These are phyloP conservation scores for Acacia pycnantha DNA, from an alignment of 331 rosid species.

Conservation along the genomic window DNA sequence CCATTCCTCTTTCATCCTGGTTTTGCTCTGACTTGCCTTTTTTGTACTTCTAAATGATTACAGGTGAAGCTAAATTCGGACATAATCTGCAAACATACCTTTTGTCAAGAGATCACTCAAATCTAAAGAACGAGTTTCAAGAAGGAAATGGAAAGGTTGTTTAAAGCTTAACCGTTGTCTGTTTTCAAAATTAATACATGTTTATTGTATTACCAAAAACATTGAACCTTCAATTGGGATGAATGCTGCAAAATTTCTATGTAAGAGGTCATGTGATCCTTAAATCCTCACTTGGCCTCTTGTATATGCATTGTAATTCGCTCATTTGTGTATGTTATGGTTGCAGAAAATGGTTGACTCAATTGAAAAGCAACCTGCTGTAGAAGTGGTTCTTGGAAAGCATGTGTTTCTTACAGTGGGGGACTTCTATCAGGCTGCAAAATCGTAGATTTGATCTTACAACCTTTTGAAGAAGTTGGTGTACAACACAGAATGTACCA, in stretches of 20 bases:
- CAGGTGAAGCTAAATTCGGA: conserved; percentile 65
- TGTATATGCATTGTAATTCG: not conserved
- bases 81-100: conserved; percentile 55
- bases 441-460: conserved; percentile 15
- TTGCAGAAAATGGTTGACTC: conserved; percentile 61
- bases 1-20: not conserved
- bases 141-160: conserved; percentile 80
- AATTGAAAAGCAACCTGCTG: conserved; percentile 59
- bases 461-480: not conserved
- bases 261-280: not conserved
- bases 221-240: not conserved
- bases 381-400: conserved; percentile 51
- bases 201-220: not conserved
- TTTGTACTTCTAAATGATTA: not conserved
- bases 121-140: conserved; percentile 75
- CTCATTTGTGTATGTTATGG: not conserved
- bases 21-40: conserved; percentile 17
- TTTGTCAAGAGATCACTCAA: conserved; percentile 68
- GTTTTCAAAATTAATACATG: not conserved
- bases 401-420: conserved; percentile 72
- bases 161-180: not conserved
- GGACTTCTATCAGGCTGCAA: conserved; percentile 39
- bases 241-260: not conserved
- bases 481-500: not conserved
- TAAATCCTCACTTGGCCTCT: not conserved